Evolutionary conservation across 306 rosid species (phyloP).

Genomic region (Cucurbita moschata): DNA sequence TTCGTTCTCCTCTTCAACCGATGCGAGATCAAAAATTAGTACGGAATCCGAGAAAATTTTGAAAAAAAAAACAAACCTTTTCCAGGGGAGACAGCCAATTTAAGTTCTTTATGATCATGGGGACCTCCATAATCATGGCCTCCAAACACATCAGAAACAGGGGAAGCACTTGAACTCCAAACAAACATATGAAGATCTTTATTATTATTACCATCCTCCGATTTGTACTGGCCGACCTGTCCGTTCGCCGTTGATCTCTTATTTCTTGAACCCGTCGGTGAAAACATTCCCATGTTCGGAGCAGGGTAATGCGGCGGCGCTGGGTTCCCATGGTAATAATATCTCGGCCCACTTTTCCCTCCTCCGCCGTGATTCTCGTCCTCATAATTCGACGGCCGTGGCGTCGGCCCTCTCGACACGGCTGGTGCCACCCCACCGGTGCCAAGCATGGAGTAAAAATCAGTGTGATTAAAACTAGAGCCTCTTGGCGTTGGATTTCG

Average conservation of each 20-base stretch:
- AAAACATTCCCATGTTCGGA: slow-evolving; percentile 76
- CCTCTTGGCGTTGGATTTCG: slow-evolving; percentile 73
- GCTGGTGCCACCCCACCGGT: slow-evolving; percentile 23
- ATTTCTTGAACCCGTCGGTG: slow-evolving; percentile 39
- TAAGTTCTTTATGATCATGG: slow-evolving; percentile 56
- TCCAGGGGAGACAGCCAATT: slow-evolving; percentile 45
- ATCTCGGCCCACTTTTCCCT: slow-evolving; percentile 26
- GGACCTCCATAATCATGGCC: slow-evolving; percentile 38
- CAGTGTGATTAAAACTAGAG: slow-evolving; percentile 74
- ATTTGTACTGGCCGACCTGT: slow-evolving; percentile 19
- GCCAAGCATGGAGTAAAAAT: slow-evolving; percentile 65
- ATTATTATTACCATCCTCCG: slow-evolving; percentile 19
- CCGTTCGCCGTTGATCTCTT: slow-evolving; percentile 36
- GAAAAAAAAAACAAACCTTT: slow-evolving; percentile 30
- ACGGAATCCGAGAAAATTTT: neutral
- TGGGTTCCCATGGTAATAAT: slow-evolving; percentile 23
- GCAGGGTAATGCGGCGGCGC: slow-evolving; percentile 46
- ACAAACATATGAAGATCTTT: slow-evolving; percentile 82
- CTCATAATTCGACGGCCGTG: slow-evolving; percentile 54
- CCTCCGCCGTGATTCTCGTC: slow-evolving; percentile 27
- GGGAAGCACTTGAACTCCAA: slow-evolving; percentile 80
- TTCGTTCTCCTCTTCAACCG: too few species aligned
- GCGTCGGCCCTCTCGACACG: slow-evolving; percentile 60
- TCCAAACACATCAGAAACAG: slow-evolving; percentile 71
- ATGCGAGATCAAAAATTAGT: too few species aligned